Percentiles rank a stretch among this genome's conserved stretches.
Conservation (phyloP, 2,329 filamentous ascomycete species). For the Aspergillus felis region DNA sequence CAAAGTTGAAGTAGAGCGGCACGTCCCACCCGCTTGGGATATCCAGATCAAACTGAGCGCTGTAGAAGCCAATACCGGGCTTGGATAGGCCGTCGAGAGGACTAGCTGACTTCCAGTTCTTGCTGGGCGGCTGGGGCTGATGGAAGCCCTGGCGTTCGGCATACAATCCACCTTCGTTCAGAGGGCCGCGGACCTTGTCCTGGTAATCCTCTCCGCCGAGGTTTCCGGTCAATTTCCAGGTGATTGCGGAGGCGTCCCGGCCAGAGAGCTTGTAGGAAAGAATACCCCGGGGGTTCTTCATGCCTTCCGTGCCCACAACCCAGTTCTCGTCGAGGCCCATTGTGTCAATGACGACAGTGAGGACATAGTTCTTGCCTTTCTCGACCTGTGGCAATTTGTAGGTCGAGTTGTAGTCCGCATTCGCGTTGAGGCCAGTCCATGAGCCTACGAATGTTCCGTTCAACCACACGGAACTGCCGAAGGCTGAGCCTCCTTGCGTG, state of each 20-base stretch:
- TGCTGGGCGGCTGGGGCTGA: slow-evolving; percentile 45
- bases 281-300: slow-evolving; percentile 57
- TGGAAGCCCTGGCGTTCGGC: slow-evolving; percentile 55
- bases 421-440: slow-evolving; percentile 54
- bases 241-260: slow-evolving; percentile 29
- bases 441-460: slow-evolving; percentile 61
- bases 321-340: slow-evolving; percentile 68
- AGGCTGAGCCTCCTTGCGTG: slow-evolving; percentile 65
- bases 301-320: slow-evolving; percentile 55
- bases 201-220: slow-evolving; percentile 53
- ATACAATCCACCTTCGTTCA: slow-evolving; percentile 57
- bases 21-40: slow-evolving; percentile 53
- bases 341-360: slow-evolving; percentile 70
- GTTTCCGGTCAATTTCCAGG: slow-evolving; percentile 59
- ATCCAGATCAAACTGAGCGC: slow-evolving; percentile 48
- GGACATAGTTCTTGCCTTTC: slow-evolving; percentile 52
- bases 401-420: slow-evolving; percentile 51
- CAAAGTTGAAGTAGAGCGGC: slow-evolving; percentile 51
- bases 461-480: slow-evolving; percentile 65
- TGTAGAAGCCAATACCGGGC: slow-evolving; percentile 53
- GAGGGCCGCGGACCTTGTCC: slow-evolving; percentile 50
- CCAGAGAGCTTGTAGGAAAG: slow-evolving; percentile 43
- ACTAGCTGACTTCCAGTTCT: slow-evolving; percentile 30
- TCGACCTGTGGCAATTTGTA: slow-evolving; percentile 54
- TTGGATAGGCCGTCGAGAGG: slow-evolving; percentile 40